Base-by-base conservation (phyloP, 148 eudicot species). In the Chenopodium berlandieri region DNA sequence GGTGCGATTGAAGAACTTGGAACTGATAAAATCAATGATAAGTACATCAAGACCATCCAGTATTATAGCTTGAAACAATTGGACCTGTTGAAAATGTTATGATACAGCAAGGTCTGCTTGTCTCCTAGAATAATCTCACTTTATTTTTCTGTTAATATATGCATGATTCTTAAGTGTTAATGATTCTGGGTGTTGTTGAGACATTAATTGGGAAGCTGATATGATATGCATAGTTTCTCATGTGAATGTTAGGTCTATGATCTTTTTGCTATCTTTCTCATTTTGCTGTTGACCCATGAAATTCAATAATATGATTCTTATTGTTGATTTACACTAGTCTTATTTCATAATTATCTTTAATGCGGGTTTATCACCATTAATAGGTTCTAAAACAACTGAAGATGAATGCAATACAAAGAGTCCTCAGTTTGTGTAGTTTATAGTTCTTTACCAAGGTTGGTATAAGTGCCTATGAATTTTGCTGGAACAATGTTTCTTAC, bases 371-470 rank as follows among this genome's bases (percentile, higher is more conserved):
- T 78, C 5, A 32, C 31, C 67, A 30, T 44, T 37, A 20, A 14
- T 75, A 87, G 88, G 81, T 73, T 79, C 72, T 72, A 63, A 76
- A 56, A 76, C 56, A 54, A 73, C 71, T 76, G 74, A 66, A 81
- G 78, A 62, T 48, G 78, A 52, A 64, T 73, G 78, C 75, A 76
- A 25, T 19, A 67, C 31, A 70, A 78, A 46, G 86, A 81, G 40
- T 78, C 88, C 11, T 85, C 90, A 52, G 82, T 88, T 31, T 78
- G 82, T 76, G 84, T 88, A 32, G 75, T 76, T 52, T 88, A 71
- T 72, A 85, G 75, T 79, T 83, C 88, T 66, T 79, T 88, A 69
- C 85, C 88, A 67, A 88, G 90, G 88, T 83, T 71, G 44, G 81
- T 44, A 22, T 65, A 27, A 64, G 52, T 69, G 62, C 44, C n/a